Base-by-base conservation (phyloP, 768 basidiomycete genomes). In the Lactarius akahatsu region DNA sequence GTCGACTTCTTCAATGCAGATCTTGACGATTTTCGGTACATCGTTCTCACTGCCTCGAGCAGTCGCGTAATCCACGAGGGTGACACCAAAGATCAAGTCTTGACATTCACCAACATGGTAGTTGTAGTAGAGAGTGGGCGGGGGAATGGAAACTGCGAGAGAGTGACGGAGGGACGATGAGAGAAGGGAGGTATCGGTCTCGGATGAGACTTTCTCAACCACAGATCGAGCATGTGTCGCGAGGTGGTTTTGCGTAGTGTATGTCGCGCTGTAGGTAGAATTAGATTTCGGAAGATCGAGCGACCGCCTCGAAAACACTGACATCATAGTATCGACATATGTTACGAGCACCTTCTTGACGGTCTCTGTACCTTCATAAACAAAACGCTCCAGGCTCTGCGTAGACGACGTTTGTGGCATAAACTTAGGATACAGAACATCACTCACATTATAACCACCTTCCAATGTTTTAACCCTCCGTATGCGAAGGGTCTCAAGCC, bases 81-180 rank as follows among this genome's bases (percentile, higher is more conserved):
- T 89, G 70, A 96, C 87, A 28, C 94, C 95, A 73, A 96, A 97
- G 40, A 96, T 91, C 30, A 97, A 77, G 75, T 96, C 94, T 61
- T 83, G 85, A 73, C 94, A 97, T 73, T 88, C 86, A 30, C 95
- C 95, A 30, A 96, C 90, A 67, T 83, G 80, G 63, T 85, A 89
- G 73, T 91, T 88, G 71, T 90, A 82, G 76, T 94, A 94, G 71
- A 91, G 78, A 43, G 87, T 81, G 15, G 86, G 87, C 66, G 86
- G 86, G 20, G 90, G 92, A 60, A 85, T 87, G 18, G 87, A 81
- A 34, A 82, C 82, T 3, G 85, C 82, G 59, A 92, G 76, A 18
- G 87, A 83, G 40, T 85, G 86, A 11, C 86, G 84, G 67, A 88
- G 86, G 63, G 81, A 77, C 8, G 81, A 76, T 41, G 82, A 78